Percentiles rank a stretch among this genome's conserved stretches.
phyloP scores from a whole-genome alignment of 192 early-diverging fungal species.

The Kickxella alabastrina region DNA sequence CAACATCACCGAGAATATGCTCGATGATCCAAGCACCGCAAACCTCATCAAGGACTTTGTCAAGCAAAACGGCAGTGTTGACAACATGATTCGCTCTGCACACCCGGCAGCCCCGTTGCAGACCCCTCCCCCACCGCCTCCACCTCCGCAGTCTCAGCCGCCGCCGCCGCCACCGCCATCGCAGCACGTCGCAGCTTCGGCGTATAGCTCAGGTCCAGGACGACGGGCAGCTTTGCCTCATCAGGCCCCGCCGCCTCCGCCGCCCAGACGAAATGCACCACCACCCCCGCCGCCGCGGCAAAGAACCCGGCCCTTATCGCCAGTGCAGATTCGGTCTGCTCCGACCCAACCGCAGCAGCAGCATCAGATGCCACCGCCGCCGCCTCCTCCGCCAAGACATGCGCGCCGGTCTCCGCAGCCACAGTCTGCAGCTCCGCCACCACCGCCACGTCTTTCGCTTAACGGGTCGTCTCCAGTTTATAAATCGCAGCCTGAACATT shows the following conservation, averaged over 20 bases:
- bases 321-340: too few species aligned
- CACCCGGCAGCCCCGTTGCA: conserved; percentile 16
- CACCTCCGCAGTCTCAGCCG: conserved; percentile 18
- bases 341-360: too few species aligned
- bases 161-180: conserved; percentile 35
- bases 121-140: conserved; percentile 15
- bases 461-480: conserved; percentile 8
- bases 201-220: background rate
- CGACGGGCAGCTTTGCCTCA: conserved; percentile 1
- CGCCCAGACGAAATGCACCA: conserved; percentile 9
- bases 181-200: too few species aligned
- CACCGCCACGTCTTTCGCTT: conserved; percentile 13
- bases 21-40: conserved; percentile 63
- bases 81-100: conserved; percentile 47
- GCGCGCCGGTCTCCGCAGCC: conserved; percentile 16
- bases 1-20: conserved; percentile 60
- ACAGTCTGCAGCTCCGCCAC: conserved; percentile 9
- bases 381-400: conserved; percentile 22
- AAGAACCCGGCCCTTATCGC: conserved; percentile 14
- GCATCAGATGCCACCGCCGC: conserved; percentile 10
- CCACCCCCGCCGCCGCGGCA: conserved; percentile 25
- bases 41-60: conserved; percentile 70
- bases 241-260: conserved; percentile 14
- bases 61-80: conserved; percentile 58
- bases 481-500: conserved; percentile 1